Evolutionary conservation across 148 eudicot genomes (phyloP), one percentile per base, ranked within the genome.

Genomic region (Polygonum maritimum): DNA sequence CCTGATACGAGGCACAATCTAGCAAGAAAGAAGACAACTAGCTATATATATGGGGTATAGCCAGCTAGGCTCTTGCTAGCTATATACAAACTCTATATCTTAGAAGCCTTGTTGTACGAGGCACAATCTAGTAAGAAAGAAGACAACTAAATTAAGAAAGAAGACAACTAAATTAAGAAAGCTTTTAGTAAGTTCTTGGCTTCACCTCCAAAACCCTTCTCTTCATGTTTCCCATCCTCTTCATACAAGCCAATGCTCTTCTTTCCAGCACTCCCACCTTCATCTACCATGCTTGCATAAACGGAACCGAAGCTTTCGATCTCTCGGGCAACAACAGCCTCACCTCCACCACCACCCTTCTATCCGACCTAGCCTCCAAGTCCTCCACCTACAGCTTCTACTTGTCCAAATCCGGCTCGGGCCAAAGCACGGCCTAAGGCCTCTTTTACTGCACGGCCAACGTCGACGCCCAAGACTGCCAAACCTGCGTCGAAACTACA

Each of bases 381-480:
- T 65, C 77, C 2, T 76, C 82, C 12, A 31, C 14, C 5, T 7
- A 35, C 7, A 26, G 69, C 45, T 80, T 62, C 74, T 41, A 76
- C 12, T 39, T 21, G 1, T 38, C 55, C 54, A 62, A 77, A 9
- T 45, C 26, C 0, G 81, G 78, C 3, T 18, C 33, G 7, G 76
- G 69, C 48, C n/a, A 41, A 18, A 74, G 73, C 74, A 41, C 39
- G 54, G 77, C 74, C 0, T 78, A 77, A 15, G 84, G 78, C 14
- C 52, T 81, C 57, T 81, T 69, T 70, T 80, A 76, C 69, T 81
- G 84, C 67, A 82, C 80, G 14, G 82, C 77, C 7, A 81, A n/a
- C 38, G 26, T 76, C n/a, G 7, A 35, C 22, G 18, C 38, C 21
- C 21, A 74, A 2, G 71, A 4, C 8, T 84, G 84, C 47, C 78